phyloP scores from a whole-genome alignment of 2,329 filamentous ascomycete genomes.

The Fusarium sp. region DNA sequence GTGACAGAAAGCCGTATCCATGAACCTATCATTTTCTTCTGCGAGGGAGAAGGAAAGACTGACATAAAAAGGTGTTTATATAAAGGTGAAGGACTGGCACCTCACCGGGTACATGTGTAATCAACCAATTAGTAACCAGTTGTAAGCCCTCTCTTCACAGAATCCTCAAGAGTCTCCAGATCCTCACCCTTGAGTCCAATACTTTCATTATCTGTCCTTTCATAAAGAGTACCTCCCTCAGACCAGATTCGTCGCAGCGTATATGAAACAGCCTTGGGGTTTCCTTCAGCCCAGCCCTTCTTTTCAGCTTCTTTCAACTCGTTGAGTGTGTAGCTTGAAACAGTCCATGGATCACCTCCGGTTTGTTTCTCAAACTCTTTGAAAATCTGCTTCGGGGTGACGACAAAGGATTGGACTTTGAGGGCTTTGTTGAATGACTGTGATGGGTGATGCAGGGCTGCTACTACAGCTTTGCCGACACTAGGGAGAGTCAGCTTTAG shows the following conservation, averaged over 20 bases:
- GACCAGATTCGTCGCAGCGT: slow-evolving; percentile 80
- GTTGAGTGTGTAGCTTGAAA: slow-evolving; percentile 57
- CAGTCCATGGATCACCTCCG: slow-evolving; percentile 60
- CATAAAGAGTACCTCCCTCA: slow-evolving; percentile 78
- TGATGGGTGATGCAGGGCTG: slow-evolving; percentile 69
- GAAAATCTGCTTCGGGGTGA: slow-evolving; percentile 71
- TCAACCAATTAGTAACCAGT: slow-evolving; percentile 23
- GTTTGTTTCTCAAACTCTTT: slow-evolving; percentile 78
- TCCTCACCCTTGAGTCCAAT: slow-evolving; percentile 64
- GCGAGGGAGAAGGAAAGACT: too few species aligned
- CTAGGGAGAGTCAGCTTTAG: slow-evolving; percentile 53
- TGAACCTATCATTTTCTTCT: too few species aligned
- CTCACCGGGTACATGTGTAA: too few species aligned
- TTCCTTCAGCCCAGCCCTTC: slow-evolving; percentile 67
- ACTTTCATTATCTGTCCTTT: slow-evolving; percentile 73
- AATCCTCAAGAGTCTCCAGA: slow-evolving; percentile 62
- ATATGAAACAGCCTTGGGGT: slow-evolving; percentile 64
- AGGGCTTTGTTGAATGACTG: slow-evolving; percentile 67
- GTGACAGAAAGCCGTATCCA: too few species aligned
- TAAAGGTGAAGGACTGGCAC: background rate
- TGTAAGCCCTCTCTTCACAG: slow-evolving; percentile 37
- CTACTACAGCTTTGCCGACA: slow-evolving; percentile 75
- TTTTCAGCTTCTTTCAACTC: slow-evolving; percentile 68
- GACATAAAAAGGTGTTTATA: too few species aligned
- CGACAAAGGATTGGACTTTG: slow-evolving; percentile 78